phyloP scores from a whole-genome alignment of 2,329 filamentous ascomycete genomes.

The Venturia asperata region DNA sequence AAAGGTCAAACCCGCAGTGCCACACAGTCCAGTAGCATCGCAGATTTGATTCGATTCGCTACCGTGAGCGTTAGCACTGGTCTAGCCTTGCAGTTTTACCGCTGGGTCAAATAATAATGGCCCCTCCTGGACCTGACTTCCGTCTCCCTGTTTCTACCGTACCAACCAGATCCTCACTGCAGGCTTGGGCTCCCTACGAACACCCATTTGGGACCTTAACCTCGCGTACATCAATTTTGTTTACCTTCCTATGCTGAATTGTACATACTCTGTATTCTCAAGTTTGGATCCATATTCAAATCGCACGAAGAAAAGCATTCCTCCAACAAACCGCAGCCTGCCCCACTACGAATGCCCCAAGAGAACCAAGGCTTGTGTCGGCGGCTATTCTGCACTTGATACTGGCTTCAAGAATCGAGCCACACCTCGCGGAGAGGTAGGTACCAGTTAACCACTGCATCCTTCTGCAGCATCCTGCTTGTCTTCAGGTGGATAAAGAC shows the following conservation, averaged over 20 bases:
- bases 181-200: background rate
- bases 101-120: background rate
- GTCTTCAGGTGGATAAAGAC: slow-evolving; percentile 9
- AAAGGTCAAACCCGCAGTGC: slow-evolving; percentile 11
- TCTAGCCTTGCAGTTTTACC: slow-evolving; percentile 8
- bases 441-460: background rate
- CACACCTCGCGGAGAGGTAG: background rate
- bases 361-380: slow-evolving; percentile 1
- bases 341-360: background rate
- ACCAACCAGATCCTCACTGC: background rate
- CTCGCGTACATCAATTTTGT: background rate
- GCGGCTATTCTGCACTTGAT: slow-evolving; percentile 13
- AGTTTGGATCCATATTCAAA: background rate
- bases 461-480: slow-evolving; percentile 3
- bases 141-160: background rate
- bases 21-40: slow-evolving; percentile 8
- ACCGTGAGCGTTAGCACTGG: slow-evolving; percentile 1
- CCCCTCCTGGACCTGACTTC: background rate
- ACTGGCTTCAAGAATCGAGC: background rate
- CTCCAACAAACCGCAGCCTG: background rate
- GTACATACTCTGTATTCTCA: slow-evolving; percentile 2
- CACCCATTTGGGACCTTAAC: background rate
- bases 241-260: slow-evolving; percentile 4
- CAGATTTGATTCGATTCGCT: slow-evolving; percentile 8
- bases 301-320: background rate